Conservation (phyloP, 2,329 filamentous ascomycete species). For the Ceratocystis ficicola region DNA sequence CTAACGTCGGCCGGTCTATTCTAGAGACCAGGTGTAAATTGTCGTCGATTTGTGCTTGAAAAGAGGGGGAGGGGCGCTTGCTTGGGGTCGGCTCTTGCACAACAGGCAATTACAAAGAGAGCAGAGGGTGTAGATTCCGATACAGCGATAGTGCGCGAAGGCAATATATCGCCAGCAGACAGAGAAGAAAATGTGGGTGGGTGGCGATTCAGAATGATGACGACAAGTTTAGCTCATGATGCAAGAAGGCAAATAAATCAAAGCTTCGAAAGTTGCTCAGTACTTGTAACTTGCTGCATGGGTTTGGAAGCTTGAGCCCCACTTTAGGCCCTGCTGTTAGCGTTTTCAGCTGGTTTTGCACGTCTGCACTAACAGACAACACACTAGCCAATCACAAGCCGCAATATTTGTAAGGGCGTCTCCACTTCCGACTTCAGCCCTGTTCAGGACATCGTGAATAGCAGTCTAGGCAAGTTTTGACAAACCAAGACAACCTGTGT, state of each 20-base stretch:
- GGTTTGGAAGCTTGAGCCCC: slow-evolving; percentile 1
- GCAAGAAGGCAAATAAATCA: not conserved
- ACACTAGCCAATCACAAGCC: not conserved
- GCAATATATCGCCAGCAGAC: not conserved
- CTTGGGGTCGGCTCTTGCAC: not conserved
- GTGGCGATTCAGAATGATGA: not conserved
- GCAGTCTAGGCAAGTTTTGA: not conserved
- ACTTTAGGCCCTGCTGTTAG: not conserved
- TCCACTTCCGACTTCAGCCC: not conserved
- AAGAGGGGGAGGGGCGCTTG: slow-evolving; percentile 5
- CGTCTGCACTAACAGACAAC: not conserved
- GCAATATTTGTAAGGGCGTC: not conserved
- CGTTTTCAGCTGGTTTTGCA: too few relatives aligned
- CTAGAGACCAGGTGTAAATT: not conserved
- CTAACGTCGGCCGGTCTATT: not conserved
- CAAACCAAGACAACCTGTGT: too few relatives aligned
- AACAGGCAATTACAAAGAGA: not conserved
- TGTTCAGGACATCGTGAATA: not conserved
- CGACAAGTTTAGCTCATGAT: not conserved
- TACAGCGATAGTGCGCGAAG: not conserved
- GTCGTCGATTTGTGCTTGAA: not conserved
- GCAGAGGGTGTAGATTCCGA: not conserved
- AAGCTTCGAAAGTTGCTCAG: slow-evolving; percentile 8
- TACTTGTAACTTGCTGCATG: not conserved
- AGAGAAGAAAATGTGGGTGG: not conserved